phyloP scores from a whole-genome alignment of 2,329 filamentous ascomycete species.

The Bisporella sp. region DNA sequence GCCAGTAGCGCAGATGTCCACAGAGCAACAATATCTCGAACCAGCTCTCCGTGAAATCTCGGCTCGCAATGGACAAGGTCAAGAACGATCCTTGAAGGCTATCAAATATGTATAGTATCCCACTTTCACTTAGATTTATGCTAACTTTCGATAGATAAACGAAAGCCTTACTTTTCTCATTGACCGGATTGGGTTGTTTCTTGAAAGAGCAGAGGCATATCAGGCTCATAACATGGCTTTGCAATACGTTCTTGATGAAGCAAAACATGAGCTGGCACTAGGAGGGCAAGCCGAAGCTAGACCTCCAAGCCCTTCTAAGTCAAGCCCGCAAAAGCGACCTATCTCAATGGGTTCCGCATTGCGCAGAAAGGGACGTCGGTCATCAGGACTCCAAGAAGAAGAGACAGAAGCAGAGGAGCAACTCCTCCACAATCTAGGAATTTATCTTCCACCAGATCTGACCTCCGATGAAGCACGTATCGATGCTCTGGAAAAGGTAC shows the following conservation, averaged over 20 bases:
- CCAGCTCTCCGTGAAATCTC: slow-evolving; percentile 46
- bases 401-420: slow-evolving; percentile 29
- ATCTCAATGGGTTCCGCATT: slow-evolving; percentile 13
- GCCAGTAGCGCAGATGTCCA: slow-evolving; percentile 63
- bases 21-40: slow-evolving; percentile 59
- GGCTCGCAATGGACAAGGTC: slow-evolving; percentile 35
- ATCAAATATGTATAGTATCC: slow-evolving; percentile 41
- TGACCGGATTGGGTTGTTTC: slow-evolving; percentile 37
- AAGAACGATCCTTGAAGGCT: slow-evolving; percentile 39
- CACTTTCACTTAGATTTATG: background rate
- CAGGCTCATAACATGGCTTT: slow-evolving; percentile 38
- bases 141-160: slow-evolving; percentile 34
- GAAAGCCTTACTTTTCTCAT: slow-evolving; percentile 46
- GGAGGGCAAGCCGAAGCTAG: background rate
- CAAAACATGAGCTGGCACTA: slow-evolving; percentile 35
- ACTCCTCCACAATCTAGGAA: slow-evolving; percentile 41
- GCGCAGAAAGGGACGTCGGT: slow-evolving; percentile 18
- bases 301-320: slow-evolving; percentile 2
- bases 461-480: slow-evolving; percentile 17
- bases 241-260: slow-evolving; percentile 34
- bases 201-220: slow-evolving; percentile 35
- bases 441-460: slow-evolving; percentile 34
- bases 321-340: slow-evolving; percentile 12
- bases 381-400: slow-evolving; percentile 31
- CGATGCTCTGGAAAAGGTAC: slow-evolving; percentile 20